phyloP scores from a whole-genome alignment of 1,284 basidiomycete genomes.

The Rhizoctonia solani region DNA sequence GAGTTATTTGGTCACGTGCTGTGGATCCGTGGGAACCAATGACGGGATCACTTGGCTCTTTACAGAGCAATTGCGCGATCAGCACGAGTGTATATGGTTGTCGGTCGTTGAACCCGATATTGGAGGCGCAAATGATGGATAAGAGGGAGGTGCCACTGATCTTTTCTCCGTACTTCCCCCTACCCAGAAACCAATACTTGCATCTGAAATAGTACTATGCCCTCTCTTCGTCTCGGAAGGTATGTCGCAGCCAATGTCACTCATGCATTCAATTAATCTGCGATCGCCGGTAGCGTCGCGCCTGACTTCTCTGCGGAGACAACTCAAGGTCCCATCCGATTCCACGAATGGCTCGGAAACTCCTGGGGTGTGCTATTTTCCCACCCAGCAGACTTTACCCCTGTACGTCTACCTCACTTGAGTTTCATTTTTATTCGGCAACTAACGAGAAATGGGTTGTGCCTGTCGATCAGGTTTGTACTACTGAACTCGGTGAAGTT shows the following conservation, averaged over 20 bases:
- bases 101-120: slow-evolving; percentile 17
- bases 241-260: not conserved
- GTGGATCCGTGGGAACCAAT: slow-evolving; percentile 30
- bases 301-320: slow-evolving; percentile 86
- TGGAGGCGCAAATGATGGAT: not conserved
- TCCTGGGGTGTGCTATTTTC: slow-evolving; percentile 93
- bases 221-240: slow-evolving; percentile 66
- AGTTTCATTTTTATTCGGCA: slow-evolving; percentile 1
- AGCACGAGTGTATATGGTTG: slow-evolving; percentile 14
- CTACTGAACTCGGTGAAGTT: slow-evolving; percentile 96
- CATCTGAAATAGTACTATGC: slow-evolving; percentile 43
- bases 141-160: not conserved
- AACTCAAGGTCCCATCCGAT: slow-evolving; percentile 75
- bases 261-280: not conserved
- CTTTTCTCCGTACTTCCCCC: not conserved
- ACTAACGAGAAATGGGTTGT: slow-evolving; percentile 49
- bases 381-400: slow-evolving; percentile 74
- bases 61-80: slow-evolving; percentile 27
- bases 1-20: not conserved
- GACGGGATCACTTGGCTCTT: slow-evolving; percentile 11
- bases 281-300: slow-evolving; percentile 56
- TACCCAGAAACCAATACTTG: not conserved
- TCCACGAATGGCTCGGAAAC: slow-evolving; percentile 89
- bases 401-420: slow-evolving; percentile 21
- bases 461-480: slow-evolving; percentile 62